Base-by-base conservation (phyloP, 768 basidiomycete species). In the Lactarius quietus region DNA sequence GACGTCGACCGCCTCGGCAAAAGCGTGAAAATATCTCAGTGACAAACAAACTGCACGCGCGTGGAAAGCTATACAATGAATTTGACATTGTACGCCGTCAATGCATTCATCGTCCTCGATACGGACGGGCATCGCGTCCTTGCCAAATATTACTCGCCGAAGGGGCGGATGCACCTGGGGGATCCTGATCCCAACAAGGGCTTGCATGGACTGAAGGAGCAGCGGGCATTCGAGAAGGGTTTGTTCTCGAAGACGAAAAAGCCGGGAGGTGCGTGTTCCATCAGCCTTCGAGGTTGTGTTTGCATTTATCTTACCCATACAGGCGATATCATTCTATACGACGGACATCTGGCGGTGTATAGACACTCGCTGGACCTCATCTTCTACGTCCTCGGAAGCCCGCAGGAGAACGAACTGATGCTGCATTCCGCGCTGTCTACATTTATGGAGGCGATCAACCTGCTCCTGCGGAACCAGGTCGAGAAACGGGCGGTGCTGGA, bases 241-340 rank as follows among this genome's bases (percentile, higher is more conserved):
- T 80, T 98, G 38, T 96, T 88, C 84, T 88, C 92, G 71, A 99
- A 99, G 79, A 97, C 96, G 0, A 94, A 94, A 78, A 93, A 95
- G 74, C 82, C 91, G 15, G 91, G 91, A 78, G 93, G 95, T 96
- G 76, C 74, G 82, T 74, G 12, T 48, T 26, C 23, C 5, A 23
- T 33, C 18, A 29, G 17, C 28, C 4, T 17, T 54, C 17, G n/a
- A 1, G 29, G 31, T 3, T 54, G 31, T 8, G 29, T 8, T 18
- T 15, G 9, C 8, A 54, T 20, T 28, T 31, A 54, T 31, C 9
- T 15, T 58, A 3, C 9, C 36, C 45, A 33, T 17, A 31, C 73
- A 93, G 96, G 93, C 73, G 97, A 98, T 70, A 95, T 98, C 72
- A 93, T 95, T 72, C 83, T 92, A 43, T 97, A 87, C 80, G 94